These are phyloP conservation scores for Boletus rubropictus DNA, from an alignment of 768 basidiomycete species.

Conservation along the genomic window DNA sequence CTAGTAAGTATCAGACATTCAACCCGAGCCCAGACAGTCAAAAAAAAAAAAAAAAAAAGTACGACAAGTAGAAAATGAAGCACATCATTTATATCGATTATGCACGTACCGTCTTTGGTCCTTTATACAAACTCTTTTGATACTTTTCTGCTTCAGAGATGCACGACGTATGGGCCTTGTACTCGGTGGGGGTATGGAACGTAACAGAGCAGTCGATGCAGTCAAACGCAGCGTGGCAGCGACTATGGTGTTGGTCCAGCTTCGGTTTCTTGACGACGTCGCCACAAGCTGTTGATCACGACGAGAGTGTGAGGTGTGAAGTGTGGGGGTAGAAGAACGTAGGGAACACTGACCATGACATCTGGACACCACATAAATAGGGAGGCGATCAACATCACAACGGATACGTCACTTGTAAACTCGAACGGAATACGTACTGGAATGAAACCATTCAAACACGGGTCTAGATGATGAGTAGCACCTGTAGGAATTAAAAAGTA, in stretches of 20 bases:
- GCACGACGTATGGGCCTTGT: constrained; percentile 78
- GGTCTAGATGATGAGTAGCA: neutral
- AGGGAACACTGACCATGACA: constrained; percentile 55
- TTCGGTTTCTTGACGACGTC: constrained; percentile 94
- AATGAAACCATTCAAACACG: constrained; percentile 59
- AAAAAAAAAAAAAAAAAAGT: neutral
- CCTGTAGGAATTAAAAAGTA: neutral
- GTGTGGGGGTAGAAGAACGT: neutral
- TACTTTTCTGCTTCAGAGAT: constrained; percentile 93
- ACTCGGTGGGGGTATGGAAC: constrained; percentile 70
- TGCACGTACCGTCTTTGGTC: constrained; percentile 47
- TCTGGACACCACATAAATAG: constrained; percentile 35
- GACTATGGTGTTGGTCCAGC: constrained; percentile 66
- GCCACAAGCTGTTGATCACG: constrained; percentile 49
- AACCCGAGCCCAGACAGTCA: neutral
- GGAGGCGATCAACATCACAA: neutral
- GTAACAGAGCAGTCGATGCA: constrained; percentile 88
- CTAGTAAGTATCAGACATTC: constrained; percentile 3
- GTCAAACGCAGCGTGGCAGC: constrained; percentile 65
- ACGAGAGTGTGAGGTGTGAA: constrained; percentile 1
- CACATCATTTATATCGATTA: neutral
- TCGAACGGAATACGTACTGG: constrained; percentile 42
- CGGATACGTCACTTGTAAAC: neutral
- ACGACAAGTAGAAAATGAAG: neutral
- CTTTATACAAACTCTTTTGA: constrained; percentile 80